A percentile compares a stretch with the other conserved stretches of the same genome.
These are phyloP conservation scores for Penicillium paxilli DNA, from an alignment of 495 filamentous ascomycete species.

Conservation along the genomic window DNA sequence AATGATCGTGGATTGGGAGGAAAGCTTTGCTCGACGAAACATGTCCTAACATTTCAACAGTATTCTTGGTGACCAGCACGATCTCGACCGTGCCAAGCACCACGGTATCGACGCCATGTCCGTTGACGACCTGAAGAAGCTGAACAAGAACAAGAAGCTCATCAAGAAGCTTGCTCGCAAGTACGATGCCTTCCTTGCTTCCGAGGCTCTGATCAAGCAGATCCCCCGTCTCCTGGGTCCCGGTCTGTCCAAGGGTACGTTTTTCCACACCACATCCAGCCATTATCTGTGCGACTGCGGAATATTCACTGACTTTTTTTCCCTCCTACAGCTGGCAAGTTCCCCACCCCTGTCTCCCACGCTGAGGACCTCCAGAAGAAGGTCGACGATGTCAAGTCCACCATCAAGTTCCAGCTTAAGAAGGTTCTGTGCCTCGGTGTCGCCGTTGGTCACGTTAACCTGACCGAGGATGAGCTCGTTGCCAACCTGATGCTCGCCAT, in stretches of 20 bases:
- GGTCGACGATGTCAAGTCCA: constrained; percentile 98
- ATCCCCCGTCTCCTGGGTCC: constrained; percentile 98
- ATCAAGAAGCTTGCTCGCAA: constrained; percentile 99
- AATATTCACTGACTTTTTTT: constrained; percentile 13
- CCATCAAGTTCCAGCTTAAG: constrained; percentile 99
- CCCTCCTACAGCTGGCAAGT: constrained; percentile 89
- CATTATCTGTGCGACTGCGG: background rate
- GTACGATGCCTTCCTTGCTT: constrained; percentile 98
- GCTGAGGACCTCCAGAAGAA: constrained; percentile 86
- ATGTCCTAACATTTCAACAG: constrained; percentile 38
- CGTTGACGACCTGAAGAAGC: constrained; percentile 97
- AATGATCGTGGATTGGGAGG: background rate
- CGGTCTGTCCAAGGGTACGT: constrained; percentile 93
- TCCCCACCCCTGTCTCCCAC: constrained; percentile 97
- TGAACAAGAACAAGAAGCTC: constrained; percentile 99
- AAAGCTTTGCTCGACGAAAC: background rate
- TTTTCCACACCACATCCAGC: background rate
- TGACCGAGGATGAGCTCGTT: constrained; percentile 94
- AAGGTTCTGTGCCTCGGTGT: constrained; percentile 99
- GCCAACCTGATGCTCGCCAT: constrained; percentile 97
- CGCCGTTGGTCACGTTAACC: constrained; percentile 95
- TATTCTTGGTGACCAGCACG: constrained; percentile 99
- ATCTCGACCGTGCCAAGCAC: constrained; percentile 99
- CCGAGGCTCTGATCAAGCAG: constrained; percentile 96
- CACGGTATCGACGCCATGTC: constrained; percentile 96